Conservation (phyloP, 768 basidiomycete species). For the Boletus pseudopeckii region DNA sequence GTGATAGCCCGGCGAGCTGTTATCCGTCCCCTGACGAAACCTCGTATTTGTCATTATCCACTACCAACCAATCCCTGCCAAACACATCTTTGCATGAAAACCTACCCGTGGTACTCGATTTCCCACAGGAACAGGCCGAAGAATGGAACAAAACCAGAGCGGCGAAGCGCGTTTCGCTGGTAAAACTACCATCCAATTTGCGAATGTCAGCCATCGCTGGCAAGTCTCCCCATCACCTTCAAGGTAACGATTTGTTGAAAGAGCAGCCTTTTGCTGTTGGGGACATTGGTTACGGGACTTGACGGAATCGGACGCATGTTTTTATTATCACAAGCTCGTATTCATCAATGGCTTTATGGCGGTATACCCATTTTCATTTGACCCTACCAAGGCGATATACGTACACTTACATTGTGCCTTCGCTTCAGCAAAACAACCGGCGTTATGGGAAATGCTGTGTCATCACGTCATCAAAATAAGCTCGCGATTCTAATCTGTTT, state of each 20-base stretch:
- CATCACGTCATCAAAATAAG: slow-evolving; percentile 2
- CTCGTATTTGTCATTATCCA: slow-evolving; percentile 20
- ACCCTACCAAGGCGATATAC: background rate
- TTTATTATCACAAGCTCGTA: slow-evolving; percentile 6
- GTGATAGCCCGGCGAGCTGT: slow-evolving; percentile 32
- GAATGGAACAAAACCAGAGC: slow-evolving; percentile 85
- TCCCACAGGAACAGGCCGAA: slow-evolving; percentile 69
- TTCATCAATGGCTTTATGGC: too few relatives aligned
- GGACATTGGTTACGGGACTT: slow-evolving; percentile 1
- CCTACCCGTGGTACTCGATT: slow-evolving; percentile 45
- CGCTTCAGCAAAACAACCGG: background rate
- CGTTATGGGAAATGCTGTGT: slow-evolving; percentile 1
- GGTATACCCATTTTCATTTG: slow-evolving; percentile 4
- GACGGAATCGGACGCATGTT: background rate
- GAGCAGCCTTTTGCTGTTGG: slow-evolving; percentile 9
- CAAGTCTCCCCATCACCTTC: slow-evolving; percentile 12
- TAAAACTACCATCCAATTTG: slow-evolving; percentile 62
- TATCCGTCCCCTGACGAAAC: slow-evolving; percentile 30
- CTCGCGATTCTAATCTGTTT: too few relatives aligned
- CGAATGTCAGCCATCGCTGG: slow-evolving; percentile 24
- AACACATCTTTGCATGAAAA: slow-evolving; percentile 40
- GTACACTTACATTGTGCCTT: slow-evolving; percentile 1
- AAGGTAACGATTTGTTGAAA: background rate
- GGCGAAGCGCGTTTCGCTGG: slow-evolving; percentile 81
- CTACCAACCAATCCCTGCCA: slow-evolving; percentile 17